Conservation (phyloP, 1,284 basidiomycete species). For the Ganoderma meredithae region DNA sequence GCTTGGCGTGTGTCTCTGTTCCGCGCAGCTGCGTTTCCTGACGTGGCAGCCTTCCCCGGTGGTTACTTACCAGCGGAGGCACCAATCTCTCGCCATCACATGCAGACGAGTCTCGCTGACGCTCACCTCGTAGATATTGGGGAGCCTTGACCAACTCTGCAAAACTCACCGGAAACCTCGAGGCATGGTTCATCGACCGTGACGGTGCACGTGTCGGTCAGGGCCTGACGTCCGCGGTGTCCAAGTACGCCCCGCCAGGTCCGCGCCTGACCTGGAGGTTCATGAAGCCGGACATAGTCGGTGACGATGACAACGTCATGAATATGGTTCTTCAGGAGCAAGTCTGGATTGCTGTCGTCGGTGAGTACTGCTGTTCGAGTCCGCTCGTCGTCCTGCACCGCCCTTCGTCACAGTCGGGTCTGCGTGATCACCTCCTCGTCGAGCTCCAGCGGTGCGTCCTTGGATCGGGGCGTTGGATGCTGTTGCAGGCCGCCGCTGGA, state of each 20-base stretch:
- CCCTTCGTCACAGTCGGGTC: no score
- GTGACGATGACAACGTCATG: slow-evolving; percentile 40
- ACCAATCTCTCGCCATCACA: background rate
- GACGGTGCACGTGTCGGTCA: slow-evolving; percentile 51
- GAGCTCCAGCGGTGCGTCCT: background rate
- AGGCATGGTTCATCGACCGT: slow-evolving; percentile 52
- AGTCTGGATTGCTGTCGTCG: slow-evolving; percentile 46
- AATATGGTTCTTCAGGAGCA: slow-evolving; percentile 42
- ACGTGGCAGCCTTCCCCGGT: background rate
- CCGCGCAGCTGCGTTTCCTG: no score
- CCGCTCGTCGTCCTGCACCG: background rate
- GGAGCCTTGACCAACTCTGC: slow-evolving; percentile 46
- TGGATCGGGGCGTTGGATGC: background rate
- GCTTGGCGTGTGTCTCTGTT: background rate
- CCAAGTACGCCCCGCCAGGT: slow-evolving; percentile 38
- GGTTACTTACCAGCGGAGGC: background rate
- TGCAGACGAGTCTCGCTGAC: background rate
- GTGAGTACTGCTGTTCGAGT: slow-evolving; percentile 32
- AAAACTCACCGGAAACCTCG: slow-evolving; percentile 46
- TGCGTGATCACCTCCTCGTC: background rate
- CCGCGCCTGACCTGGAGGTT: slow-evolving; percentile 43
- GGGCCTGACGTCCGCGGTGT: slow-evolving; percentile 40
- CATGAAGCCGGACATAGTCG: slow-evolving; percentile 34
- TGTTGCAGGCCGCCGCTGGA: slow-evolving; percentile 2
- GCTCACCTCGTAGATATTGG: slow-evolving; percentile 46